Evolutionary conservation across 2,329 filamentous ascomycete species (phyloP).

Genomic region (Fusarium burgessii): DNA sequence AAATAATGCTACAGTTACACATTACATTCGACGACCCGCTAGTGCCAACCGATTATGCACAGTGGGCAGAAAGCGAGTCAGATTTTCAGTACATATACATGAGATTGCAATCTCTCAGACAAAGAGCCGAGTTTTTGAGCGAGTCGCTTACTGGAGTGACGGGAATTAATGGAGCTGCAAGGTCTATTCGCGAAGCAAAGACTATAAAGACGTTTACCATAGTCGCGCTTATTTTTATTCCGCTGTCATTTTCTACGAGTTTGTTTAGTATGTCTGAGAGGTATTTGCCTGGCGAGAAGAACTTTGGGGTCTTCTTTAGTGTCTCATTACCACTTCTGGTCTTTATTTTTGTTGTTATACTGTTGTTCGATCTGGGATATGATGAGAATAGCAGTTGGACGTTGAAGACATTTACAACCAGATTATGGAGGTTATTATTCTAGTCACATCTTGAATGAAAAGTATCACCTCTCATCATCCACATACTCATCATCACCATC

Average conservation of each 20-base stretch:
- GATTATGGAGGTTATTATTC: not conserved
- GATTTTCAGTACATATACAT: conserved; percentile 10
- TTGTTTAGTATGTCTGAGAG: conserved; percentile 1
- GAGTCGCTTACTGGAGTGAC: conserved; percentile 9
- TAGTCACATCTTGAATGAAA: not conserved
- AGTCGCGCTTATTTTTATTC: conserved; percentile 12
- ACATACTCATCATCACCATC: conserved; percentile 40
- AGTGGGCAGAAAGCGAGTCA: conserved; percentile 3
- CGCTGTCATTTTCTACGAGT: conserved; percentile 7
- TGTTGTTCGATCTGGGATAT: conserved; percentile 10
- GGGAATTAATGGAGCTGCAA: conserved; percentile 5
- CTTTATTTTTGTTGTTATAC: conserved; percentile 2
- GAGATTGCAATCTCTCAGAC: conserved; percentile 5
- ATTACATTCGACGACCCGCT: conserved; percentile 2
- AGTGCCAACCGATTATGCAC: not conserved
- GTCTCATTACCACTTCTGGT: conserved; percentile 2
- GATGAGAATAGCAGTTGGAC: conserved; percentile 13
- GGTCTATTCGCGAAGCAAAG: conserved; percentile 10
- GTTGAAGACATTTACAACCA: not conserved
- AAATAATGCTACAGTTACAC: conserved; percentile 8
- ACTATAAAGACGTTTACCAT: conserved; percentile 11
- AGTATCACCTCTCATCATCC: conserved; percentile 11
- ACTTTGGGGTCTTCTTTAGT: not conserved
- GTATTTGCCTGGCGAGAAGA: conserved; percentile 2
- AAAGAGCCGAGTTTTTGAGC: conserved; percentile 6